Evolutionary conservation across 768 basidiomycete genomes (phyloP).

Genomic region (Suillus cothurnatus): DNA sequence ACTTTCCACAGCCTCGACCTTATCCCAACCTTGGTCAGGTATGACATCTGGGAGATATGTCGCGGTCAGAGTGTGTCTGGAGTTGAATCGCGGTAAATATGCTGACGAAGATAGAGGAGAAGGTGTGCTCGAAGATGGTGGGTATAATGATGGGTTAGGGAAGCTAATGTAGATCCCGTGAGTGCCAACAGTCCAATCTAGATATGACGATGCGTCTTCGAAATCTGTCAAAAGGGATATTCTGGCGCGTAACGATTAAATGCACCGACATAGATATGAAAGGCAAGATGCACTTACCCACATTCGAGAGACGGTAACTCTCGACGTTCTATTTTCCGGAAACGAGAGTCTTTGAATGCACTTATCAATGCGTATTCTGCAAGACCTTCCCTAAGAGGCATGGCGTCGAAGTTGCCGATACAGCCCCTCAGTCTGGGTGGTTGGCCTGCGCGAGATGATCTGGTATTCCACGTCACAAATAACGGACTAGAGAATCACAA

Average conservation of each 20-base stretch:
- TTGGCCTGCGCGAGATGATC: conserved; percentile 59
- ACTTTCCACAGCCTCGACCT: conserved; percentile 85
- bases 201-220: conserved; percentile 78
- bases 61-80: conserved; percentile 70
- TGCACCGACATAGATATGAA: conserved; percentile 3
- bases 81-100: conserved; percentile 54
- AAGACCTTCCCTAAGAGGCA: conserved; percentile 73
- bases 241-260: conserved; percentile 39
- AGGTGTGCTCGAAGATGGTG: conserved; percentile 61
- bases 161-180: conserved; percentile 94
- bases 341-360: conserved; percentile 87
- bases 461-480: conserved; percentile 96
- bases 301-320: conserved; percentile 87
- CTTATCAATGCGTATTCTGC: conserved; percentile 91
- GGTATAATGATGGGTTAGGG: conserved; percentile 70
- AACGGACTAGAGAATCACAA: conserved; percentile 52
- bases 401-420: conserved; percentile 89
- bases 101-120: conserved; percentile 72
- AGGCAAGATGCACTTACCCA: conserved; percentile 56
- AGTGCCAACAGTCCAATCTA: conserved; percentile 90
- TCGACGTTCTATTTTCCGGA: conserved; percentile 72
- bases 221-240: conserved; percentile 94
- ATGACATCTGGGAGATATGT: conserved; percentile 95
- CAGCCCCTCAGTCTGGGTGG: conserved; percentile 80
- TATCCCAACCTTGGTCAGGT: conserved; percentile 92